These are phyloP conservation scores for Ceratocystis albifundus DNA, from an alignment of 2,329 filamentous ascomycete genomes.

Conservation along the genomic window DNA sequence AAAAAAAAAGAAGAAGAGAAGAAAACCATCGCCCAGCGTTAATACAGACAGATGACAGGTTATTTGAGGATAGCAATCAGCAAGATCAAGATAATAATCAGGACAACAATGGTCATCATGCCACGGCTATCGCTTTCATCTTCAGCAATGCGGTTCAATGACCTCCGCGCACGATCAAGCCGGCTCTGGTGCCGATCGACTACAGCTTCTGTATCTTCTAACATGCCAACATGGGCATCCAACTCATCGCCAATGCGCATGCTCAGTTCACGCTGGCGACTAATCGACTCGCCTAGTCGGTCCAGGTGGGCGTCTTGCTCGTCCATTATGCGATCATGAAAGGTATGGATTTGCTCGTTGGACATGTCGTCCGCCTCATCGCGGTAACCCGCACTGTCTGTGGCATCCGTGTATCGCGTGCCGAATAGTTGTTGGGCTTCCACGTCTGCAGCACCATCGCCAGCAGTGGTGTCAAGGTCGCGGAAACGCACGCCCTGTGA, in stretches of 20 bases:
- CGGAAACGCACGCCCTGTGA: slow-evolving; percentile 65
- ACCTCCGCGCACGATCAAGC: slow-evolving; percentile 61
- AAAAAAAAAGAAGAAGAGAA: background rate
- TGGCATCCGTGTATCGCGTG: slow-evolving; percentile 57
- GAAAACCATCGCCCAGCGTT: background rate
- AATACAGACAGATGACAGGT: background rate
- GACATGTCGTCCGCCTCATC: slow-evolving; percentile 50
- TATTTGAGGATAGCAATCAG: slow-evolving; percentile 73
- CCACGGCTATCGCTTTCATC: slow-evolving; percentile 78
- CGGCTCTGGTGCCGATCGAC: slow-evolving; percentile 71
- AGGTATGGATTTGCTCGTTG: slow-evolving; percentile 77
- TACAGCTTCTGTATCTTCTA: slow-evolving; percentile 77
- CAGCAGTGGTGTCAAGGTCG: slow-evolving; percentile 41
- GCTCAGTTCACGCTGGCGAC: slow-evolving; percentile 78
- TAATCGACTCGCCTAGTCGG: slow-evolving; percentile 69
- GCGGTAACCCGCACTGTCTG: slow-evolving; percentile 42
- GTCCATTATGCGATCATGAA: slow-evolving; percentile 68
- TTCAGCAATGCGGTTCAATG: slow-evolving; percentile 59
- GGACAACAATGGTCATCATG: slow-evolving; percentile 65
- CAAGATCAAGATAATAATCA: slow-evolving; percentile 73
- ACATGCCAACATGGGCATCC: slow-evolving; percentile 74
- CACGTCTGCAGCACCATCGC: slow-evolving; percentile 29
- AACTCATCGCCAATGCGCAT: slow-evolving; percentile 96
- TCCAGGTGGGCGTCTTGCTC: slow-evolving; percentile 95
- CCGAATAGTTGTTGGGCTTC: slow-evolving; percentile 37